Evolutionary conservation across 2,329 filamentous ascomycete species (phyloP).

Genomic region (Fusarium oligoseptatum): DNA sequence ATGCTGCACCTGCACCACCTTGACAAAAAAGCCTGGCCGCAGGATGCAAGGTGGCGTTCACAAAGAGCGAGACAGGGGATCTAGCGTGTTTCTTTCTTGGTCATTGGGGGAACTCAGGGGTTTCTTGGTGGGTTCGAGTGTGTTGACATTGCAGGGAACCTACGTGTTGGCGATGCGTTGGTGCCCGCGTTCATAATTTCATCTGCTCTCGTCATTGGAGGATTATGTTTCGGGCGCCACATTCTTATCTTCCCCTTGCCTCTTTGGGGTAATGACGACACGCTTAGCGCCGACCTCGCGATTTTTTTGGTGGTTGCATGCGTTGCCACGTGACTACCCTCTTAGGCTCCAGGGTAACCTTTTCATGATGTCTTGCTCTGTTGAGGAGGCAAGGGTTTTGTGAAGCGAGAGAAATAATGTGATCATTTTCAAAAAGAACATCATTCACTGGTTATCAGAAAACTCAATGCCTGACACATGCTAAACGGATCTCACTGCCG

Average conservation of each 20-base stretch:
- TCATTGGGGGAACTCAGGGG: slow-evolving; percentile 12
- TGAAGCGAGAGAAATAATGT: neutral
- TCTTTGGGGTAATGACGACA: slow-evolving; percentile 36
- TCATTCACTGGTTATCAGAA: neutral
- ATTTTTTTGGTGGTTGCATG: neutral
- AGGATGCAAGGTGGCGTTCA: slow-evolving; percentile 17
- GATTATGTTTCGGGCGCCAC: slow-evolving; percentile 21
- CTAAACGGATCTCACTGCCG: neutral
- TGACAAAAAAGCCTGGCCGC: slow-evolving; percentile 13
- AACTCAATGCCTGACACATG: neutral
- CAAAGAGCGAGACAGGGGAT: slow-evolving; percentile 23
- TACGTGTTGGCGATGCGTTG: slow-evolving; percentile 31
- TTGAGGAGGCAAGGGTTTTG: neutral
- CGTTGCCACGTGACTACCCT: slow-evolving; percentile 13
- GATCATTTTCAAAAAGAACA: neutral
- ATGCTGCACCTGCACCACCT: neutral
- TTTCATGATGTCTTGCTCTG: neutral
- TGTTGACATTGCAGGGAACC: slow-evolving; percentile 30
- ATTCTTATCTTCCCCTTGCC: slow-evolving; percentile 18
- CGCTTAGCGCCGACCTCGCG: slow-evolving; percentile 5
- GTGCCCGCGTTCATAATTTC: slow-evolving; percentile 28
- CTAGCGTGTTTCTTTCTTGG: slow-evolving; percentile 13
- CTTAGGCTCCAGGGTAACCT: slow-evolving; percentile 24
- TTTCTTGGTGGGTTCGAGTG: slow-evolving; percentile 20
- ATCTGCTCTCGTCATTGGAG: slow-evolving; percentile 31